Evolutionary conservation across 805 yeast species (phyloP), one percentile per base, ranked within the genome.

Genomic region (Ogataea trehaloabstinens): DNA sequence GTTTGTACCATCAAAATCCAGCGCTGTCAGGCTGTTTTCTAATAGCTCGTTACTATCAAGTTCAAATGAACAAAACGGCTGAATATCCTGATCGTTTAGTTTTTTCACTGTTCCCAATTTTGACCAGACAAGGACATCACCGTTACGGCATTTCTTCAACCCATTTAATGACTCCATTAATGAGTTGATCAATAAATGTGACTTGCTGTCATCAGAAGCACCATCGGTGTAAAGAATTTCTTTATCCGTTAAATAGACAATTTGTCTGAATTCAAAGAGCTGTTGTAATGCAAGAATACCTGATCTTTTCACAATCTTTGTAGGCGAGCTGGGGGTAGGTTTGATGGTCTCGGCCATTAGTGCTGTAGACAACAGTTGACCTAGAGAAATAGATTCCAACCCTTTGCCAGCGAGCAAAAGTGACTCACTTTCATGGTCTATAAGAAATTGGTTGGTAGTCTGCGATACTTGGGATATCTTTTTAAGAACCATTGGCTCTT

Each of bases 41-140:
- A 70, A 53, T 20, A 66, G 54, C 16, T 61, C 73, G 49, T 47
- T 48, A 20, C 56, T 21, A 20, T 62, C 51, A 10, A 66, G 46
- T 3, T 24, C 35, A 13, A 45, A 24, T 4, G 42, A 16, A 46
- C 40, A 28, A 44, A 40, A 17, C 34, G 34, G 5, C 30, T 31
- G 37, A 41, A 43, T 24, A 24, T 40, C 33, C 15, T 41, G 31
- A 24, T 42, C 22, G 21, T 27, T 8, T 17, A 70, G 41, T 17
- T 37, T 46, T 35, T 68, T 70, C 10, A 73, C 47, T 0, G 41
- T 40, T 0, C 80, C 81, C 22, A 52, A 55, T 28, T 61, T 64
- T 0, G 79, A 72, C 68, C 69, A 75, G 11, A 64, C 49, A 0
- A 73, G 28, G 3, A 68, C 34, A 4, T 63, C 58, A 1, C 55